A percentile compares a stretch with the other conserved stretches of the same genome.
Evolutionary conservation across 129 eudicot species (phyloP).

Genomic region (Pittosporum tobira): DNA sequence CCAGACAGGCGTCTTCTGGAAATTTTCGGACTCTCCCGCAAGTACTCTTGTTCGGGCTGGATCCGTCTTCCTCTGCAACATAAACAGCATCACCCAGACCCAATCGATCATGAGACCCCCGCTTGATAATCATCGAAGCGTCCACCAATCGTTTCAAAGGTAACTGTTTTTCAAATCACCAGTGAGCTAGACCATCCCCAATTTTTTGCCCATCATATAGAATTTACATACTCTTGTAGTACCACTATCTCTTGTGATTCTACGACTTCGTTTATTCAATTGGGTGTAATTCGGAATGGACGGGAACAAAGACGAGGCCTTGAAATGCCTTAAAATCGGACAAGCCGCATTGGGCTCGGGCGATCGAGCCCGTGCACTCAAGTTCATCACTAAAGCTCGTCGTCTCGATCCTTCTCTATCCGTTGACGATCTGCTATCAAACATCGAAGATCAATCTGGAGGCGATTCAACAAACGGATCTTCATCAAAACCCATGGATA

Average conservation of each 20-base stretch:
- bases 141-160: not conserved
- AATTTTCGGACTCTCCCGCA: no score
- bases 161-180: not conserved
- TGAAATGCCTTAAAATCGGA: constrained; percentile 61
- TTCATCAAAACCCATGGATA: constrained; percentile 8
- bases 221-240: not conserved
- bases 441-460: constrained; percentile 15
- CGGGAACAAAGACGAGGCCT: constrained; percentile 82
- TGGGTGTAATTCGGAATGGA: constrained; percentile 33
- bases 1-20: no score
- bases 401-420: constrained; percentile 56
- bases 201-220: not conserved
- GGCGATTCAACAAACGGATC: constrained; percentile 13
- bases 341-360: constrained; percentile 46
- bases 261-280: not conserved
- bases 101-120: not conserved
- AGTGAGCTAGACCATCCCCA: not conserved
- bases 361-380: constrained; percentile 49
- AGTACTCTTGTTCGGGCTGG: no score
- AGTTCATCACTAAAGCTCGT: constrained; percentile 56
- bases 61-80: no score
- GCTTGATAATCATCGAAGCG: no score
- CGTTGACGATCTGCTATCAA: constrained; percentile 37
- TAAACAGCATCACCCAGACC: no score
- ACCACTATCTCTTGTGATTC: not conserved